Conservation (phyloP, 176 grass and related monocot species). For the Pontederia paniculata region DNA sequence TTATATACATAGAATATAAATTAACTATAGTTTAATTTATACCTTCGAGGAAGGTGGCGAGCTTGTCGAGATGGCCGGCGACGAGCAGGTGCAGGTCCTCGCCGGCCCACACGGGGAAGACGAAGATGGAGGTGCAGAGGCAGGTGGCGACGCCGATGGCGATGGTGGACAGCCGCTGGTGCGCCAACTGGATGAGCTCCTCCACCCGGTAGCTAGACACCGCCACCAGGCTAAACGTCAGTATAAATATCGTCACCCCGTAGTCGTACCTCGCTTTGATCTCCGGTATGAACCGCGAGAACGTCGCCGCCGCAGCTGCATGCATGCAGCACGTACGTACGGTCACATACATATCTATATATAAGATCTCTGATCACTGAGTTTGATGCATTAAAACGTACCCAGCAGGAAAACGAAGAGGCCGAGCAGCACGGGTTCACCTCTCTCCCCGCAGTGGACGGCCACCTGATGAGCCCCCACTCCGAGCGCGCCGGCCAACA, state of each 20-base stretch:
- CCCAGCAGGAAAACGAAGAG: conserved; percentile 70
- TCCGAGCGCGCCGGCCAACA: conserved; percentile 48
- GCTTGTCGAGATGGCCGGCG: conserved; percentile 44
- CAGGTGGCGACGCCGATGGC: conserved; percentile 58
- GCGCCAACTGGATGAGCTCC: conserved; percentile 54
- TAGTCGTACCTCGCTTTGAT: conserved; percentile 82
- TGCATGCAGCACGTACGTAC: too few species aligned
- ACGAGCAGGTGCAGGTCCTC: conserved; percentile 69
- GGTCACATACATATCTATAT: not conserved
- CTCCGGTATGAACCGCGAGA: conserved; percentile 81
- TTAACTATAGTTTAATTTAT: not conserved
- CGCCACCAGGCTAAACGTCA: conserved; percentile 83
- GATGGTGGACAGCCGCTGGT: conserved; percentile 66
- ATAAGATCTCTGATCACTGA: not conserved
- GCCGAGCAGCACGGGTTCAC: conserved; percentile 53
- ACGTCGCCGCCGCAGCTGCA: conserved; percentile 63
- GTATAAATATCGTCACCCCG: conserved; percentile 82
- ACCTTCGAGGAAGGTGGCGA: conserved; percentile 70
- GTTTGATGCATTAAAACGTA: not conserved
- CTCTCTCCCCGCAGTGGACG: conserved; percentile 27
- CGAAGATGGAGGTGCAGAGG: conserved; percentile 49
- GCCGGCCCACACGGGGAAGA: conserved; percentile 73
- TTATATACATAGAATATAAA: not conserved
- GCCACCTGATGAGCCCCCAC: conserved; percentile 57
- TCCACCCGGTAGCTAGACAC: conserved; percentile 81